phyloP scores from a whole-genome alignment of 1,284 basidiomycete species.

The Tausonia pullulans region DNA sequence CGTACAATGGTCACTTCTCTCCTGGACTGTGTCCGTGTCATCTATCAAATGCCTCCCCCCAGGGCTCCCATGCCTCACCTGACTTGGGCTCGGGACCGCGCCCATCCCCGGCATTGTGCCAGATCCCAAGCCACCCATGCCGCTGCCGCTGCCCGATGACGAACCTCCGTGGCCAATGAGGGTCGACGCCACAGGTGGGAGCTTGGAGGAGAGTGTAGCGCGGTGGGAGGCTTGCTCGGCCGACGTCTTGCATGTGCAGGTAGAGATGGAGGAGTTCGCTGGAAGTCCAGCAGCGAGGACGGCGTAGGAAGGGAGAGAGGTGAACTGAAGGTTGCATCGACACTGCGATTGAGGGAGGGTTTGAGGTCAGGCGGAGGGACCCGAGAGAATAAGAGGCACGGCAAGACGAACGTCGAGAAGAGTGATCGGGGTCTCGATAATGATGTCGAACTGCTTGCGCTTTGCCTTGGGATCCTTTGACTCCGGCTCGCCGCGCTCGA shows the following conservation, averaged over 20 bases:
- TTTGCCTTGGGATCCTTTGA: constrained; percentile 56
- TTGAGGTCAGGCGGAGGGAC: neutral
- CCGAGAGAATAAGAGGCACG: neutral
- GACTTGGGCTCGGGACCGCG: neutral
- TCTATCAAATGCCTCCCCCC: neutral
- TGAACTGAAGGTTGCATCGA: constrained; percentile 66
- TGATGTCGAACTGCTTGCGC: constrained; percentile 74
- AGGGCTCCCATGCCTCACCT: neutral
- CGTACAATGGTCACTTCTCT: constrained; percentile 12
- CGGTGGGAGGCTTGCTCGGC: constrained; percentile 7
- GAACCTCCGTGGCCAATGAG: neutral
- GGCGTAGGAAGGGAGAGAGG: constrained; percentile 50
- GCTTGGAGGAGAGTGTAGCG: neutral
- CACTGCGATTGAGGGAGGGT: constrained; percentile 40
- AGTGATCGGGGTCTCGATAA: constrained; percentile 47
- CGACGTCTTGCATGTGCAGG: constrained; percentile 12
- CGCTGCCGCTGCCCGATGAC: neutral
- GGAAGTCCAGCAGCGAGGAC: constrained; percentile 18
- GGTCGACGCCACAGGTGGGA: neutral
- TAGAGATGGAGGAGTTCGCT: constrained; percentile 2
- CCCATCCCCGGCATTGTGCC: neutral
- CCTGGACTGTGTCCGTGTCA: neutral
- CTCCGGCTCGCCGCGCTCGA: constrained; percentile 64
- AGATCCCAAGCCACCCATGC: neutral
- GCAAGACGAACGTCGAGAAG: constrained; percentile 27